Evolutionary conservation across 495 filamentous ascomycete species (phyloP), one percentile per base, ranked within the genome.

Genomic region (Penicillium waksmanii): DNA sequence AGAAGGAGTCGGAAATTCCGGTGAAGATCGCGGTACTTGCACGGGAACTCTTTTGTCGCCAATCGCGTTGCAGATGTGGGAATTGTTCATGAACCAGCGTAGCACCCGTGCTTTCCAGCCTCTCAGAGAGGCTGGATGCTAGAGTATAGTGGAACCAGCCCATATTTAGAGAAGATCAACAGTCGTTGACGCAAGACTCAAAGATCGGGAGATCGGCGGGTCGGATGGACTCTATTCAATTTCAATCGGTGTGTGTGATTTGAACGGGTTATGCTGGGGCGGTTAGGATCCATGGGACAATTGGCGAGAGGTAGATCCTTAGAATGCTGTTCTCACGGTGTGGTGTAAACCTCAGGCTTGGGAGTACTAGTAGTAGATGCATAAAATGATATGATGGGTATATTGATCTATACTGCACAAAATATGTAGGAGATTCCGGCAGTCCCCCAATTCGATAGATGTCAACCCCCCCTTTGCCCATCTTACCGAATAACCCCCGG

Each of bases 141-240:
- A 13, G n/a, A 44, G 2, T 4, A 44, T 4, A 44, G 17, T 18
- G 42, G 42, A 44, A 44, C 42, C 7, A 15, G 25, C 5, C 50
- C 51, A 40, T 21, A 62, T 46, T 3, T 11, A 38, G 60, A 56
- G 11, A 57, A 55, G 60, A 69, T 69, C 59, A 50, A 48, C 59
- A 25, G 54, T 53, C 33, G 35, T 57, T 54, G 57, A 65, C 58
- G 64, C 58, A 69, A 67, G 51, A 19, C 42, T 13, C 17, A 44
- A 44, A 46, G 46, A 49, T 12, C 67, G 67, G 67, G 67, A 69
- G 67, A 69, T 69, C 67, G 43, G 62, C 61, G 59, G 54, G 52
- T 40, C 50, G 34, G n/a, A 46, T 56, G 58, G 58, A 40, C 55
- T 51, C 17, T 15, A 3, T 17, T 34, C 40, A 48, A 18, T 27